Evolutionary conservation across 1,284 basidiomycete species (phyloP), one percentile per base, ranked within the genome.

Genomic region (Tranzscheliella williamsii): DNA sequence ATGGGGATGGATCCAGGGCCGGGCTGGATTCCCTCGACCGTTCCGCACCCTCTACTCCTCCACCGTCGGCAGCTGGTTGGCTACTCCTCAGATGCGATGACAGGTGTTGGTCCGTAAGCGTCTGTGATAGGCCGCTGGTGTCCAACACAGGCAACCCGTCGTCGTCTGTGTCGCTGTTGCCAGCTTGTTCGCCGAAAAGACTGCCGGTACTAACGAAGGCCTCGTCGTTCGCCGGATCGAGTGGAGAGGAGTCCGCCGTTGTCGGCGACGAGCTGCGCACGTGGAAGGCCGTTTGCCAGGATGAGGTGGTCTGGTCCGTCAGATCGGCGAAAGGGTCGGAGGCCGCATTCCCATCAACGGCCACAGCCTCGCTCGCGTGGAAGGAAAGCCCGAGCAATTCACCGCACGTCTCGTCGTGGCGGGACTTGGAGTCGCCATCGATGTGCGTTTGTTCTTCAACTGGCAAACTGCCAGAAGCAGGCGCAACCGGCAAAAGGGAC

Each of bases 41-140:
- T 29, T 29, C 27, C 11, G 27, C n/a, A 9, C 11, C n/a, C 27
- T 29, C 27, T 9, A n/a, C n/a, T 11, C n/a, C 27, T 11, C n/a
- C 27, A 9, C 11, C 9, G 11, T 29, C 27, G 11, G n/a, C 9
- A n/a, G 11, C 27, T 9, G 9, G 27, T 9, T n/a, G 9, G 27
- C 27, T 29, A 11, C 11, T 29, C n/a, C 9, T 29, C 11, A 8
- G 32, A 18, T 34, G 37, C 22, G 51, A 45, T 4, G 56, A 48
- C 13, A 42, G 29, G 12, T 50, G 50, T 24, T 61, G 57, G 18
- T 61, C 57, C 13, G 57, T 55, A 2, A 61, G 51, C 2, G 57
- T 61, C 24, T 61, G 57, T 17, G 57, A 61, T 4, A 61, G 57
- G 5, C 57, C 57, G 15, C 51, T 55, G 3, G 57, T 61, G 34